These are phyloP conservation scores for Nadsonia starkeyi-henricii DNA, from an alignment of 1,139 yeast genomes.

Conservation along the genomic window DNA sequence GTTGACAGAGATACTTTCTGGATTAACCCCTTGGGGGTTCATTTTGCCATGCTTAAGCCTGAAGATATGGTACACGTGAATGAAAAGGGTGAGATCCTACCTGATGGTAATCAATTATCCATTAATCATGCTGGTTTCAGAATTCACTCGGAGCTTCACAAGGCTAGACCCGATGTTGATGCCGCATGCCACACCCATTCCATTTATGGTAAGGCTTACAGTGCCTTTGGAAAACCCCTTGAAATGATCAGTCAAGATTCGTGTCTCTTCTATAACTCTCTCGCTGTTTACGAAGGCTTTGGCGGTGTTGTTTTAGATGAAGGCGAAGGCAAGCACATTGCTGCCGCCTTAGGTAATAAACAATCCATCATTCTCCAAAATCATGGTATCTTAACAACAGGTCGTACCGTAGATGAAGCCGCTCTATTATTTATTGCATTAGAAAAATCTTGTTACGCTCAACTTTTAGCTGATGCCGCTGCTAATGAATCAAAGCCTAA, in stretches of 20 bases:
- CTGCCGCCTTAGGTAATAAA: constrained; percentile 46
- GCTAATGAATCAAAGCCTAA: constrained; percentile 24
- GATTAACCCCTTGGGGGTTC: constrained; percentile 68
- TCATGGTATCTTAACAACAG: constrained; percentile 70
- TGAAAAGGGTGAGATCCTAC: constrained; percentile 49
- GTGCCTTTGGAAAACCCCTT: constrained; percentile 54
- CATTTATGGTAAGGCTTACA: constrained; percentile 58
- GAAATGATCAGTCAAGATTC: constrained; percentile 76
- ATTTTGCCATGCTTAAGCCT: constrained; percentile 55
- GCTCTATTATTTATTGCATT: constrained; percentile 54
- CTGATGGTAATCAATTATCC: constrained; percentile 49
- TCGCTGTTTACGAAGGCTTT: constrained; percentile 51
- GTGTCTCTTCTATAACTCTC: constrained; percentile 51
- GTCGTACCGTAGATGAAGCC: constrained; percentile 70
- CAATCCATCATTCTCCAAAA: constrained; percentile 57
- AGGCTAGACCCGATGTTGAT: constrained; percentile 62
- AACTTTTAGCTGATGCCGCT: constrained; percentile 49
- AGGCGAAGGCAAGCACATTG: constrained; percentile 55
- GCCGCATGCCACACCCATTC: constrained; percentile 82
- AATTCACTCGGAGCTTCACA: constrained; percentile 65
- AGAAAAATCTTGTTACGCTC: constrained; percentile 63
- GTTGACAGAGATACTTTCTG: constrained; percentile 58
- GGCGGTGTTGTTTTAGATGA: constrained; percentile 72
- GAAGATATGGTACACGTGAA: constrained; percentile 68
- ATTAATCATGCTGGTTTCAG: constrained; percentile 73